Evolutionary conservation across 1,284 basidiomycete genomes (phyloP).

Genomic region (Caloboletus firmus): DNA sequence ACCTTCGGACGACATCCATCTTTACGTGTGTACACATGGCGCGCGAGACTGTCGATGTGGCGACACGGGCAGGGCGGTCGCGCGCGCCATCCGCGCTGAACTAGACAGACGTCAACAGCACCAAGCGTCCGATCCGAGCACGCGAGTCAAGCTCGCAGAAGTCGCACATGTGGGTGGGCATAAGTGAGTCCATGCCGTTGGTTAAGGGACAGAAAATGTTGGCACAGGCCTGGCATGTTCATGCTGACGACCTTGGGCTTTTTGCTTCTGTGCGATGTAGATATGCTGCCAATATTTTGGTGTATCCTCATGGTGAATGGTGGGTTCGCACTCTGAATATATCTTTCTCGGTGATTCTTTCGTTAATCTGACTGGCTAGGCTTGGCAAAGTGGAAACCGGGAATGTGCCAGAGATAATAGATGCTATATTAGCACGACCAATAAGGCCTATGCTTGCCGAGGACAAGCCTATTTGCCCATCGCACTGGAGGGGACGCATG

Average conservation of each 20-base stretch:
- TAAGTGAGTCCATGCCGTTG: conserved; percentile 52
- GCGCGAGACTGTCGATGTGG: conserved; percentile 75
- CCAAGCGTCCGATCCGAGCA: conserved; percentile 25
- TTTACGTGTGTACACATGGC: conserved; percentile 76
- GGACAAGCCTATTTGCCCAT: conserved; percentile 40
- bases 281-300: conserved; percentile 75
- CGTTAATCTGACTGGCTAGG: conserved; percentile 39
- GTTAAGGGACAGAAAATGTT: background rate
- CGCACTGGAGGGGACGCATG: conserved; percentile 76
- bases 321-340: conserved; percentile 33
- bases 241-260: conserved; percentile 4
- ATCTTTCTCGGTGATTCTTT: background rate
- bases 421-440: conserved; percentile 44
- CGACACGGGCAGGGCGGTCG: conserved; percentile 57
- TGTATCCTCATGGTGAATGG: conserved; percentile 81
- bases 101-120: conserved; percentile 34
- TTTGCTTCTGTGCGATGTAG: conserved; percentile 38
- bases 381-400: conserved; percentile 57
- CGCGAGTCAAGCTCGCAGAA: conserved; percentile 53
- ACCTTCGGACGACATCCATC: conserved; percentile 39
- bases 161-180: conserved; percentile 84
- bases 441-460: conserved; percentile 30
- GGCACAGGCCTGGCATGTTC: background rate
- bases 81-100: conserved; percentile 43
- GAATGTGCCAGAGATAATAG: conserved; percentile 56